Evolutionary conservation across 306 rosid genomes (phyloP).

Genomic region (Hippophae rhamnoides): DNA sequence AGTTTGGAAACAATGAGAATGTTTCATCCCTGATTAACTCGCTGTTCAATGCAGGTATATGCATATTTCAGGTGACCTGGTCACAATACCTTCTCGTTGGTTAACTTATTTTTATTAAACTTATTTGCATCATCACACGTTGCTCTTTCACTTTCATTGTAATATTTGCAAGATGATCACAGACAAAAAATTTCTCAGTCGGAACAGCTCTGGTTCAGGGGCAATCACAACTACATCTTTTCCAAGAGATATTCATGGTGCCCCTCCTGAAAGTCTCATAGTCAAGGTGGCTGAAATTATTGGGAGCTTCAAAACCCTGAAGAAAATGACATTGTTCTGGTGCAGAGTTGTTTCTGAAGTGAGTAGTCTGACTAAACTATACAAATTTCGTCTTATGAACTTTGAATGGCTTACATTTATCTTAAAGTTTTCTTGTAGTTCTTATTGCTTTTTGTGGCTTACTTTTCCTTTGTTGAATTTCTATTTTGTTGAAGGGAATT

Average conservation of each 20-base stretch:
- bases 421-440: slow-evolving; percentile 3
- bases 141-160: slow-evolving; percentile 68
- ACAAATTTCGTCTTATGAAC: slow-evolving; percentile 18
- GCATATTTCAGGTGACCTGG: slow-evolving; percentile 27
- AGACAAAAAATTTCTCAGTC: slow-evolving; percentile 74
- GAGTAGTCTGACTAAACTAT: slow-evolving; percentile 26
- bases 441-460: not conserved
- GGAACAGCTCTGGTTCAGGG: slow-evolving; percentile 45
- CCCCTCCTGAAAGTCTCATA: slow-evolving; percentile 85
- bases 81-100: slow-evolving; percentile 14
- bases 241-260: slow-evolving; percentile 86
- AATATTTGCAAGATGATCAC: slow-evolving; percentile 89
- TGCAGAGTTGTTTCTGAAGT: slow-evolving; percentile 70
- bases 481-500: not conserved
- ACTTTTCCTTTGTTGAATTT: not conserved
- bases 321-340: slow-evolving; percentile 88
- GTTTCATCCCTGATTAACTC: slow-evolving; percentile 50
- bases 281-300: slow-evolving; percentile 84
- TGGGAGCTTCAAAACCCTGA: slow-evolving; percentile 64
- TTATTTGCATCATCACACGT: slow-evolving; percentile 28
- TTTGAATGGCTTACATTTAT: not conserved
- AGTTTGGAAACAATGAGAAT: slow-evolving; percentile 50
- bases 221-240: slow-evolving; percentile 39
- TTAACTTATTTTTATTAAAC: slow-evolving; percentile 1
- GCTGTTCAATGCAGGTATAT: slow-evolving; percentile 79